Conservation (phyloP, 148 eudicot genomes). For the Hydrangea macrophylla region DNA sequence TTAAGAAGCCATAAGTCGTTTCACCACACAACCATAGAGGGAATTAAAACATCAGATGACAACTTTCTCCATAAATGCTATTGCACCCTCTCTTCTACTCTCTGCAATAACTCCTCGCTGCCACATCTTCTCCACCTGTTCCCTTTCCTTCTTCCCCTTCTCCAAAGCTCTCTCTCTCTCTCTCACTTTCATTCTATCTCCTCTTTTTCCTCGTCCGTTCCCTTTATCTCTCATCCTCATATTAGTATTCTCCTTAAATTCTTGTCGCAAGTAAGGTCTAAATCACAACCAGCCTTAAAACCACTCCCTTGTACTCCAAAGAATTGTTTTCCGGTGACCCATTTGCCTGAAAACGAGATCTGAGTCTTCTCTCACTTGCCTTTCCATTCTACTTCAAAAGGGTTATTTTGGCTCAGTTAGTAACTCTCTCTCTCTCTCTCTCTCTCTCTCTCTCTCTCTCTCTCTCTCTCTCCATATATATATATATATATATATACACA, state of each 20-base stretch:
- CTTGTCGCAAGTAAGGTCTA: conserved; percentile 37
- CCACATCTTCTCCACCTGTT: conserved; percentile 30
- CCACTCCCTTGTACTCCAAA: neutral
- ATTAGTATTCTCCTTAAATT: conserved; percentile 35
- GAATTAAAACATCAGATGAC: neutral
- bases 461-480: too few relatives aligned
- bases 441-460: too few relatives aligned
- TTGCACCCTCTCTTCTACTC: conserved; percentile 25
- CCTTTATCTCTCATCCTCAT: conserved; percentile 11
- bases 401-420: neutral
- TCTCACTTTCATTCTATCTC: conserved; percentile 2
- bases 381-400: neutral
- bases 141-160: neutral
- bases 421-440: neutral
- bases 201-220: conserved; percentile 13
- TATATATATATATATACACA: too few relatives aligned
- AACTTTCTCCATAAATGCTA: conserved; percentile 28
- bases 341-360: conserved; percentile 20
- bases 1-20: conserved; percentile 13
- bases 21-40: conserved; percentile 8
- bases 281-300: conserved; percentile 8
- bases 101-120: conserved; percentile 33
- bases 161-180: neutral
- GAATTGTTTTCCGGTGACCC: conserved; percentile 25
- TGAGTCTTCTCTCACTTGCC: neutral